Conservation (phyloP, 2,329 filamentous ascomycete species). For the Microsporum ferrugineum region DNA sequence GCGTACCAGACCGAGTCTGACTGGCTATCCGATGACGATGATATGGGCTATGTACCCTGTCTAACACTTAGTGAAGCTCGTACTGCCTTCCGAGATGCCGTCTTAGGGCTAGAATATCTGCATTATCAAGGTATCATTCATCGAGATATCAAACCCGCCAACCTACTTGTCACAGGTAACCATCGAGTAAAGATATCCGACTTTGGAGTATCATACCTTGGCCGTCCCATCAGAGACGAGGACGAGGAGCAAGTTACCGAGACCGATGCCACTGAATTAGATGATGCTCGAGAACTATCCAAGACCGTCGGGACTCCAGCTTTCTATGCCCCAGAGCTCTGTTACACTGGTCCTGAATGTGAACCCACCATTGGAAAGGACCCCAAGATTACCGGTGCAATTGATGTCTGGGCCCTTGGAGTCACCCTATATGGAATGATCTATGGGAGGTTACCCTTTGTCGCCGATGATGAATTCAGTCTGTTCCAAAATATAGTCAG, state of each 20-base stretch:
- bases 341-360: constrained; percentile 66
- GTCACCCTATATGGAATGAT: constrained; percentile 94
- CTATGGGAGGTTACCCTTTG: constrained; percentile 84
- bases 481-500: constrained; percentile 88
- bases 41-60: constrained; percentile 86
- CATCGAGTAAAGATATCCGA: constrained; percentile 94
- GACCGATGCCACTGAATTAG: constrained; percentile 73
- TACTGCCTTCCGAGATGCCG: constrained; percentile 78
- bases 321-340: constrained; percentile 94
- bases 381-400: constrained; percentile 77
- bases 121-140: constrained; percentile 79
- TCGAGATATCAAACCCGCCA: constrained; percentile 78
- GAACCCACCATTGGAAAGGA: constrained; percentile 41
- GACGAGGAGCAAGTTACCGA: constrained; percentile 68
- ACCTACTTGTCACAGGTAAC: constrained; percentile 74
- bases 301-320: constrained; percentile 96
- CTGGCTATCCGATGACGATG: constrained; percentile 51
- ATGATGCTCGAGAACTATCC: constrained; percentile 89
- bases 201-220: constrained; percentile 96
- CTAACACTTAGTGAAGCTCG: constrained; percentile 77
- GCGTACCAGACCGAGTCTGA: constrained; percentile 35
- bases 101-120: constrained; percentile 85
- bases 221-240: constrained; percentile 71
- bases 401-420: constrained; percentile 94
- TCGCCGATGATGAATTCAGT: constrained; percentile 81